Evolutionary conservation across 1,139 yeast genomes (phyloP).

Genomic region (Blastobotrys raffinosifermentans): DNA sequence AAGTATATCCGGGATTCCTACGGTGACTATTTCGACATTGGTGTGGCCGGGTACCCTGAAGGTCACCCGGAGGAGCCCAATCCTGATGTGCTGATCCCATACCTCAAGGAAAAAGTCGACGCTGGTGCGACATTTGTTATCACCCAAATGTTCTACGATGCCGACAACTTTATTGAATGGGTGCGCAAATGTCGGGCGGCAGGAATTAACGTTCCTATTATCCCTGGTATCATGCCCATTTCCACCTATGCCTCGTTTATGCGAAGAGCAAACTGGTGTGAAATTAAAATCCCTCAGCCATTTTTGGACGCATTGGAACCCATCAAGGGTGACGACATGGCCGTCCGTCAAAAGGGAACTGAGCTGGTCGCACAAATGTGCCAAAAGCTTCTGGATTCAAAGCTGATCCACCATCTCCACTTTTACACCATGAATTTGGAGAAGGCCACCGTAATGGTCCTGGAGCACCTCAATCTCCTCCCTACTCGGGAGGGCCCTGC

Average conservation of each 20-base stretch:
- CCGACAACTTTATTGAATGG: conserved; percentile 78
- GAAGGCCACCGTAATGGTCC: conserved; percentile 80
- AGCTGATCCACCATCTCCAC: conserved; percentile 76
- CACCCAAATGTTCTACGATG: conserved; percentile 92
- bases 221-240: conserved; percentile 98
- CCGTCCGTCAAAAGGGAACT: conserved; percentile 83
- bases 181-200: conserved; percentile 60
- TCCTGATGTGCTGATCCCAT: conserved; percentile 50
- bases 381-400: conserved; percentile 59
- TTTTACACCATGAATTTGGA: conserved; percentile 96
- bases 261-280: conserved; percentile 94
- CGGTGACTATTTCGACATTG: conserved; percentile 77
- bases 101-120: conserved; percentile 79
- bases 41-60: conserved; percentile 94
- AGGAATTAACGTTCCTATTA: conserved; percentile 82
- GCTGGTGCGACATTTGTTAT: conserved; percentile 91
- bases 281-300: conserved; percentile 67
- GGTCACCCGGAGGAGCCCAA: conserved; percentile 93
- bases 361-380: conserved; percentile 83
- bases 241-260: conserved; percentile 87
- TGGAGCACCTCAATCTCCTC: conserved; percentile 64
- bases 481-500: conserved; percentile 20
- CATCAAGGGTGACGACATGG: conserved; percentile 82
- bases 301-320: conserved; percentile 71
- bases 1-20: conserved; percentile 61